Base-by-base conservation (phyloP, 805 yeast species). In the Pichia deserticola region DNA sequence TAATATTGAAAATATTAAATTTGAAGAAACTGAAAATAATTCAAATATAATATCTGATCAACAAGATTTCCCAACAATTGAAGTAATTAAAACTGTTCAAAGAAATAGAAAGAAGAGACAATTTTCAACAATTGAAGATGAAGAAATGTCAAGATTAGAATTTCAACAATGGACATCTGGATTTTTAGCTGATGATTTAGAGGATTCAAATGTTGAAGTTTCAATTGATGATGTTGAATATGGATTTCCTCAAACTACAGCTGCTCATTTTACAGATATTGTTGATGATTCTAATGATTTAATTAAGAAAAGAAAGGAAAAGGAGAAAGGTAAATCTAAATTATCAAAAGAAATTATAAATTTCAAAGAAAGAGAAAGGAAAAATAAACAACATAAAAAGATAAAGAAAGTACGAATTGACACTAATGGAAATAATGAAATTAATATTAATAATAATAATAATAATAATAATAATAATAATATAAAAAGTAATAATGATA, bases 81-180 rank as follows among this genome's bases (percentile, higher is more conserved):
- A 86, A 15, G 93, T 89, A 0, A 89, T 86, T 15, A 73, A 85
- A 78, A 75, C 78, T 49, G 78, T 78, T 56, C 55, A 55, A 35
- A 41, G 41, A 27, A 36, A 46, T 20, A 40, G 55, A 29, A 50
- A 49, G 29, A 69, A 68, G 52, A 57, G 72, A 39, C 57, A 55
- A 25, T 56, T 58, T 35, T 53, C 67, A 10, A 42, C 44, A 11
- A 44, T 46, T 20, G 57, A 67, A 45, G 80, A 76, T 49, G 73
- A 75, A 51, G 71, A 72, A 54, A 63, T 70, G 51, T 69, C 70
- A 38, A 69, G 73, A 48, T 62, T 70, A 40, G 82, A 78, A 51
- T 76, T 76, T 61, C 74, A 74, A 58, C 78, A 77, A 54, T 78
- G 84, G 84, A 66, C 71, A 5, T 66, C 74, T 1, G 77, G 76